Base-by-base conservation (phyloP, 345 rosid genomes). In the Salix caprea region DNA sequence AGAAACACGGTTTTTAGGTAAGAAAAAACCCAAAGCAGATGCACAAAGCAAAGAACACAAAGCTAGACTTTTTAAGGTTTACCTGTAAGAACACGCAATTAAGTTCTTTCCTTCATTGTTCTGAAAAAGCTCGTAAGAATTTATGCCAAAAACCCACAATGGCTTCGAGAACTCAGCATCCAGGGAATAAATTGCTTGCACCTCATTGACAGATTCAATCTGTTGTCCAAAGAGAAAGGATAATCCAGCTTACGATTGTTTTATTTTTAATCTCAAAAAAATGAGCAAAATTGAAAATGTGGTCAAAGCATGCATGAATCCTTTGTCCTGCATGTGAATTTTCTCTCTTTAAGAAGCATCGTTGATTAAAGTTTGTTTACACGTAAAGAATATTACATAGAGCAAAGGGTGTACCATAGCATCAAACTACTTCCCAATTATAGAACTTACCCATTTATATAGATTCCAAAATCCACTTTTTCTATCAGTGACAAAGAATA, bases 1-100 rank as follows among this genome's bases (percentile, higher is more conserved):
- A 66, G 8, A 78, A 65, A 11, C 46, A 42, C 11, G 46, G 14
- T 42, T 11, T 42, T 0, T 42, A 11, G 0, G 13, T 11, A 64
- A 66, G 8, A 78, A 50, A 68, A 6, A 24, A 56, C 42, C 67
- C 32, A 44, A 26, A 69, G 70, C 64, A 24, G 0, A 42, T 56
- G 36, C 42, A 68, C 64, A 67, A 14, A 74, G 23, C 46, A 54
- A 58, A 70, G 68, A 48, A 77, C 24, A 24, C 61, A 71, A 67
- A 71, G 71, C 42, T 69, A 40, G 78, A 70, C 70, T 56, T 79
- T 71, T 79, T 71, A 42, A 15, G 8, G 39, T 15, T 66, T 87
- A 96, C 99, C 98, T 91, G 82, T 90, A 93, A 88, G 88, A 86
- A 85, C 96, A 93, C 26, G 91, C 96, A 82, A 93, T 86, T 79